Evolutionary conservation across 2,329 filamentous ascomycete species (phyloP).

Genomic region (Ophiostoma tasmaniense): DNA sequence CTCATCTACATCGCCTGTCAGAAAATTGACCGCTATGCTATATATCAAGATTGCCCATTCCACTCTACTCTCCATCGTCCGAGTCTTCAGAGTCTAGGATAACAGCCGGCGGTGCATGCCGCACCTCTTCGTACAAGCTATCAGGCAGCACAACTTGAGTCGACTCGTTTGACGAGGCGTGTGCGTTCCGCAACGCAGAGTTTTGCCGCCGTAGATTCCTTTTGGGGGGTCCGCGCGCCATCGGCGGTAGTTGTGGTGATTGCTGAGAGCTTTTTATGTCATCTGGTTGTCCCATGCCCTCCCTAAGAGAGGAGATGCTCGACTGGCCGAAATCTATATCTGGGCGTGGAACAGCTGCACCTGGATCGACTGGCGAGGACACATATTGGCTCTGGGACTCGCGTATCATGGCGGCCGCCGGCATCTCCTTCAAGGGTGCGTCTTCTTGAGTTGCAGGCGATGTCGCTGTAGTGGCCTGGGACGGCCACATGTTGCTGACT

Average conservation of each 20-base stretch:
- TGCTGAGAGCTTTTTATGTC: background rate
- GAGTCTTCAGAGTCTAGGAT: slow-evolving; percentile 36
- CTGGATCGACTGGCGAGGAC: background rate
- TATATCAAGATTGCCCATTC: background rate
- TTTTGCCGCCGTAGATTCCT: background rate
- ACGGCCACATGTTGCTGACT: slow-evolving; percentile 28
- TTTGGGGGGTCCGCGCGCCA: background rate
- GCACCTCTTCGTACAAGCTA: slow-evolving; percentile 34
- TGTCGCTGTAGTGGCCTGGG: slow-evolving; percentile 38
- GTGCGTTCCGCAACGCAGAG: background rate
- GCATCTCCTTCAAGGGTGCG: background rate
- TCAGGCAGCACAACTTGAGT: slow-evolving; percentile 46
- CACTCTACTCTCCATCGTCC: background rate
- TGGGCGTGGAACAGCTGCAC: background rate
- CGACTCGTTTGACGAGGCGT: slow-evolving; percentile 25
- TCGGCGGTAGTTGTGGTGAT: background rate
- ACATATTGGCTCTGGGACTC: background rate
- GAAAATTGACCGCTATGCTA: background rate
- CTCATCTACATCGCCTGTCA: background rate
- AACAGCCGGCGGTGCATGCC: slow-evolving; percentile 29
- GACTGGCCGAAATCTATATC: background rate
- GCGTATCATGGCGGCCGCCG: background rate
- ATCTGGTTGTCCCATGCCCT: background rate
- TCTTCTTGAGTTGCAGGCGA: slow-evolving; percentile 27
- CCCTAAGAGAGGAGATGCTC: background rate